A percentile compares a stretch with the other conserved stretches of the same genome.
Conservation (phyloP, 1,284 basidiomycete genomes). For the Cutaneotrichosporon spelunceum region DNA sequence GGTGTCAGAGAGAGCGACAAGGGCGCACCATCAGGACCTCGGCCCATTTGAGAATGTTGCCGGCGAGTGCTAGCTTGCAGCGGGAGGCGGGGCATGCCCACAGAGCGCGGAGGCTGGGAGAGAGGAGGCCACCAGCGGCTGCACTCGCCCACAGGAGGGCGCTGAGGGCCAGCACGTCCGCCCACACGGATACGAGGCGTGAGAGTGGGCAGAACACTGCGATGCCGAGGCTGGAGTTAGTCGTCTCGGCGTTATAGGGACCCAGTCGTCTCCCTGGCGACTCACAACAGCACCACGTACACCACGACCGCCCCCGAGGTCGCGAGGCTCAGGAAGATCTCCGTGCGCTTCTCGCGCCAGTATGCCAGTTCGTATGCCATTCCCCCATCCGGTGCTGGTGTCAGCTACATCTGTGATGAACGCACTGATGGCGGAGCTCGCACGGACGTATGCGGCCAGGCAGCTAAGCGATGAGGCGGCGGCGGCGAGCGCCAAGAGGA, state of each 20-base stretch:
- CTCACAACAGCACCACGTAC: neutral
- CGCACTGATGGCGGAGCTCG: neutral
- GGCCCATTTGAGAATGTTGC: neutral
- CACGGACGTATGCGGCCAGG: neutral
- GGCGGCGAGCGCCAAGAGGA: neutral
- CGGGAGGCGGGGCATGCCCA: neutral
- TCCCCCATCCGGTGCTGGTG: neutral
- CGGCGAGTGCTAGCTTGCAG: neutral
- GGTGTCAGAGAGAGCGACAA: neutral
- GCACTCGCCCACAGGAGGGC: neutral
- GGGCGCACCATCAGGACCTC: neutral
- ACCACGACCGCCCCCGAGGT: neutral
- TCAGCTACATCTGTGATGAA: neutral
- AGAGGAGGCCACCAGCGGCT: neutral
- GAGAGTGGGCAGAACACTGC: neutral
- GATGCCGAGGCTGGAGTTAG: neutral
- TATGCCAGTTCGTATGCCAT: neutral
- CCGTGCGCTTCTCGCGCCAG: neutral
- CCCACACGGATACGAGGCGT: neutral
- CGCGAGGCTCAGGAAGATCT: neutral
- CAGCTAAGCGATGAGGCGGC: neutral
- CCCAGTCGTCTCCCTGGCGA: too few species aligned
- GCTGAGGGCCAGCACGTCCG: neutral
- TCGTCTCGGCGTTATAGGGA: neutral
- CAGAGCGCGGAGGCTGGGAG: neutral